Conservation (phyloP, 495 filamentous ascomycete genomes). For the Xylaria venustula region DNA sequence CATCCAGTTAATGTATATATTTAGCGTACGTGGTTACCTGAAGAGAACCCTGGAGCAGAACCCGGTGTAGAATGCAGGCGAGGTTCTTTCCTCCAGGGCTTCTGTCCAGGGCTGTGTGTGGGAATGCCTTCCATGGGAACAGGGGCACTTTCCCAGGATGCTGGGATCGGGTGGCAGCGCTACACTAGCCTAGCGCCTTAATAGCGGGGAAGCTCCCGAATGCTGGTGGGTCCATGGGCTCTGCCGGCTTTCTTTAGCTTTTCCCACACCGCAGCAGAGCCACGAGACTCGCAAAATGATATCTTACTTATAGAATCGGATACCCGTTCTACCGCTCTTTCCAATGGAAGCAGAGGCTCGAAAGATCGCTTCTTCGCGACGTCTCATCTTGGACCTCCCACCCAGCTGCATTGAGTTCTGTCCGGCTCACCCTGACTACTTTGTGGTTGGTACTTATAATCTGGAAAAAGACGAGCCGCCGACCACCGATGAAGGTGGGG, state of each 20-base stretch:
- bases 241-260: not conserved
- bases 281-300: not conserved
- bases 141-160: not conserved
- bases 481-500: constrained; percentile 16
- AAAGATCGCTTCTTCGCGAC: constrained; percentile 33
- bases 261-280: not conserved
- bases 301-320: not conserved
- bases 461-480: constrained; percentile 55
- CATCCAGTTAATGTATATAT: too few species aligned
- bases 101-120: not conserved
- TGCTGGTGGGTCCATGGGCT: not conserved
- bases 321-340: too few species aligned
- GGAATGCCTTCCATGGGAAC: not conserved
- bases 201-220: constrained; percentile 12
- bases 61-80: too few species aligned
- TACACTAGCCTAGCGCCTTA: not conserved
- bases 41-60: too few species aligned
- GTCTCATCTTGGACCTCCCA: constrained; percentile 56
- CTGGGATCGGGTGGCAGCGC: not conserved
- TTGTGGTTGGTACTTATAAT: constrained; percentile 85
- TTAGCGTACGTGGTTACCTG: too few species aligned
- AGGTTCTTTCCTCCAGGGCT: not conserved
- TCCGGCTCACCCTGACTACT: constrained; percentile 59
- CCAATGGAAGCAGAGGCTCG: constrained; percentile 18
- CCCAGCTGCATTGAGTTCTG: constrained; percentile 87